Evolutionary conservation across 1,284 basidiomycete species (phyloP), one percentile per base, ranked within the genome.

Genomic region (Cutaneotrichosporon cavernicola): DNA sequence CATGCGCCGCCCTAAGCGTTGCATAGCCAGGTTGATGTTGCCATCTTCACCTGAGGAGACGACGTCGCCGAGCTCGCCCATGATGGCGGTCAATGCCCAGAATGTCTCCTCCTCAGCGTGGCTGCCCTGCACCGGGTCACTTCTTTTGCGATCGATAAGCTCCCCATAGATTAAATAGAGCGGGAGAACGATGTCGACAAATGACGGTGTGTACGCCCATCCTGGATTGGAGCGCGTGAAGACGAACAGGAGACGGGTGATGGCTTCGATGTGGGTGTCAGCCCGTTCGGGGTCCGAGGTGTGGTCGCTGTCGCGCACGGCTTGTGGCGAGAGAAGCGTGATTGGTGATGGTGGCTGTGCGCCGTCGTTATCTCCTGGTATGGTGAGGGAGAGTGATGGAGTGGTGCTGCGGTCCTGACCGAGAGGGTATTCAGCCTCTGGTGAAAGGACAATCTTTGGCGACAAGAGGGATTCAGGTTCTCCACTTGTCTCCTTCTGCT

Each of bases 181-280:
- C 9, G 75, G 73, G 2, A 72, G 67, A n/a, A 77, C 69, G 22
- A 81, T 73, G 59, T 80, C 75, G 52, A 76, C 72, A 36, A 80
- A 70, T 2, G 71, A 72, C 46, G 76, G 71, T 18, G 73, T 72
- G 68, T 80, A 81, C 3, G 64, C 34, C 64, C 73, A 75, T 50
- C 77, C 73, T 0, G 76, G 74, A 62, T 80, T 75, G 16, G 72
- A 50, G 7, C 72, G 69, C 14, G 72, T 68, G 58, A 79, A 78
- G 32, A 80, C 67, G 65, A 74, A 80, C 5, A 82, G 67, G 31
- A 82, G 65, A 3, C 81, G 75, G 4, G 73, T 73, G 5, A 82
- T 65, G 31, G 69, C 73, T 55, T 82, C 80, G 11, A 71, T 67
- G 53, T 81, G 77, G 0, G 76, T 75, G 47, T 80, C 78, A 2